phyloP scores from a whole-genome alignment of 805 yeast genomes.

The Ascoidea rubescens region DNA sequence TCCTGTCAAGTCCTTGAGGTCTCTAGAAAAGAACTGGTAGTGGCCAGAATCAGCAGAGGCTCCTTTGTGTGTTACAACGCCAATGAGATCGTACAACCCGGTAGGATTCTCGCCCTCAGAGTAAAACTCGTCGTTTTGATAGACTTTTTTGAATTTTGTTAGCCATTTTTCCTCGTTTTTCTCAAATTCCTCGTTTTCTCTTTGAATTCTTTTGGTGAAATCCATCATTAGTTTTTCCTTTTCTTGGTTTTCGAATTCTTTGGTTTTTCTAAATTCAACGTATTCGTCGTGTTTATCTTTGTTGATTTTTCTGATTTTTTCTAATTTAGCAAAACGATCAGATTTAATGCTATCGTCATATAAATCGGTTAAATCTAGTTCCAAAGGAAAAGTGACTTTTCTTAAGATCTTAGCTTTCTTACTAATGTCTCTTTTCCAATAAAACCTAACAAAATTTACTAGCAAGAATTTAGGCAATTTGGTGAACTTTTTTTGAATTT shows the following conservation, averaged over 20 bases:
- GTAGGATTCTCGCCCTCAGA: conserved; percentile 66
- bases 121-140: conserved; percentile 26
- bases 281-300: conserved; percentile 59
- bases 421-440: conserved; percentile 86
- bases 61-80: conserved; percentile 88
- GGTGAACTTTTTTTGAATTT: conserved; percentile 41
- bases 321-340: conserved; percentile 59
- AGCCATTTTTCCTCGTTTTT: conserved; percentile 18
- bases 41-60: conserved; percentile 96
- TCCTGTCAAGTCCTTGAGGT: conserved; percentile 46
- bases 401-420: conserved; percentile 89
- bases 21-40: conserved; percentile 80
- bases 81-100: conserved; percentile 69
- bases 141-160: background rate
- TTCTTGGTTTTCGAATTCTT: conserved; percentile 17
- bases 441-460: conserved; percentile 88
- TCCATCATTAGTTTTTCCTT: conserved; percentile 17
- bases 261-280: conserved; percentile 56
- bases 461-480: conserved; percentile 79
- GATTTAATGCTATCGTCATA: conserved; percentile 64
- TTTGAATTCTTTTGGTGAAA: conserved; percentile 36
- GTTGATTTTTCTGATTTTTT: conserved; percentile 60
- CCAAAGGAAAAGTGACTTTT: conserved; percentile 90
- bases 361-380: conserved; percentile 76
- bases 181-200: conserved; percentile 32